Conservation (phyloP, 1,284 basidiomycete genomes). For the Trichosporon coremiiforme region DNA sequence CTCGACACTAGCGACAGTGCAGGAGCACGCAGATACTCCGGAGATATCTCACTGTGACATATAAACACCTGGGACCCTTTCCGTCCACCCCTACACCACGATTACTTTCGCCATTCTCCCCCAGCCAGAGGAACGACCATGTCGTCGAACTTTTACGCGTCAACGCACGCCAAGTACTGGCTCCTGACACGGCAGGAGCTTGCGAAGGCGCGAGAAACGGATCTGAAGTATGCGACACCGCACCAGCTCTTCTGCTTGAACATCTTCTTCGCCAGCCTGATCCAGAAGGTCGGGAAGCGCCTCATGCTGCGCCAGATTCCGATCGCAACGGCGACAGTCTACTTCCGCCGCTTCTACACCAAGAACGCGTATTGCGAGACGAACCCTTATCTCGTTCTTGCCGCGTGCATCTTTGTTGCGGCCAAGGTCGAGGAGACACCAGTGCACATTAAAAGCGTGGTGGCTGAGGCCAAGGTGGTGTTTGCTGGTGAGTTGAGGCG, state of each 20-base stretch:
- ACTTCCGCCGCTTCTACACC: conserved; percentile 91
- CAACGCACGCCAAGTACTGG: conserved; percentile 64
- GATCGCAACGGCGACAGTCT: conserved; percentile 88
- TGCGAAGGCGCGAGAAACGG: conserved; percentile 70
- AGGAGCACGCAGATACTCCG: not conserved
- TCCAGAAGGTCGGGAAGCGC: conserved; percentile 83
- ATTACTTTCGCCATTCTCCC: too few relatives aligned
- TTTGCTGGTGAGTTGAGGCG: conserved; percentile 67
- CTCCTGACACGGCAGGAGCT: conserved; percentile 77
- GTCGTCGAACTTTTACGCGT: conserved; percentile 53
- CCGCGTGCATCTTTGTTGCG: conserved; percentile 92
- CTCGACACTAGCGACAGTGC: not conserved
- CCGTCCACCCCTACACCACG: too few relatives aligned
- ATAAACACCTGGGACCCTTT: not conserved
- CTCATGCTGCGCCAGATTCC: conserved; percentile 82
- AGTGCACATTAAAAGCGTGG: conserved; percentile 87
- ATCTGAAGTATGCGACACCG: conserved; percentile 73
- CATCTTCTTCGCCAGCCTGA: conserved; percentile 82
- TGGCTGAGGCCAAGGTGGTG: conserved; percentile 76
- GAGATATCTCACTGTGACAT: not conserved
- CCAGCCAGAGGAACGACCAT: conserved; percentile 27
- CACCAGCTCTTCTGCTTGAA: conserved; percentile 74
- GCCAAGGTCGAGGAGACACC: conserved; percentile 96
- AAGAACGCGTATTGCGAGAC: conserved; percentile 93
- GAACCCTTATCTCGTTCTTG: conserved; percentile 87